These are phyloP conservation scores for Lichtheimia ornata DNA, from an alignment of 371 early-diverging fungal species.

Conservation along the genomic window DNA sequence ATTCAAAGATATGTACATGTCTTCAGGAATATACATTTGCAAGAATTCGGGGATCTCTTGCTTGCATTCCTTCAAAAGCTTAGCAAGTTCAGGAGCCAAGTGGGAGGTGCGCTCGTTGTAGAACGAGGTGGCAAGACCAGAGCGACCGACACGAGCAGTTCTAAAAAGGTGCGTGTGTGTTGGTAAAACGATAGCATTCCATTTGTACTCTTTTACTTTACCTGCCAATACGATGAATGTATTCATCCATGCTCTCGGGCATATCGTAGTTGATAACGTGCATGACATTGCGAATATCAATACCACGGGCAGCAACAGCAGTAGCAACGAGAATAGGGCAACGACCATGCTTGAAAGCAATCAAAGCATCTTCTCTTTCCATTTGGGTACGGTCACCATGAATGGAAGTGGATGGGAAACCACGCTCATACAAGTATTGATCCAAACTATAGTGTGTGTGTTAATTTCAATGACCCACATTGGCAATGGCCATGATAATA, in stretches of 20 bases:
- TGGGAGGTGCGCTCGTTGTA: constrained; percentile 53
- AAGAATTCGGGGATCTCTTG: constrained; percentile 84
- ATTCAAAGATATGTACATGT: constrained; percentile 31
- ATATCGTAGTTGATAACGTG: constrained; percentile 89
- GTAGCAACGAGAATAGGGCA: constrained; percentile 90
- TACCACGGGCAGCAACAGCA: constrained; percentile 91
- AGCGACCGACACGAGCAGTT: constrained; percentile 74
- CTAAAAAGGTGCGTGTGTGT: constrained; percentile 27
- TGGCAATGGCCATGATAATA: constrained; percentile 24
- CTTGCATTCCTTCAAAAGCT: constrained; percentile 76
- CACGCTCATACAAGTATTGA: constrained; percentile 64
- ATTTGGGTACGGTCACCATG: constrained; percentile 78
- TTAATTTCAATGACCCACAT: constrained; percentile 33
- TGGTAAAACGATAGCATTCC: neutral
- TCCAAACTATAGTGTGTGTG: constrained; percentile 49
- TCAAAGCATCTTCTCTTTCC: constrained; percentile 80
- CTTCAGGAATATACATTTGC: constrained; percentile 35
- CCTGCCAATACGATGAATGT: constrained; percentile 85
- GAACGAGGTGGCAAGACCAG: constrained; percentile 80
- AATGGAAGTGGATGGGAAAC: constrained; percentile 72
- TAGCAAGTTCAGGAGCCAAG: constrained; percentile 67
- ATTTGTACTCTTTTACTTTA: constrained; percentile 2
- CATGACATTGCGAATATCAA: constrained; percentile 85
- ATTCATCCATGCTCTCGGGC: constrained; percentile 77
- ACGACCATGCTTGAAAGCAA: constrained; percentile 74